These are phyloP conservation scores for Maudiozyma bulderi DNA, from an alignment of 805 yeast species.

Conservation along the genomic window DNA sequence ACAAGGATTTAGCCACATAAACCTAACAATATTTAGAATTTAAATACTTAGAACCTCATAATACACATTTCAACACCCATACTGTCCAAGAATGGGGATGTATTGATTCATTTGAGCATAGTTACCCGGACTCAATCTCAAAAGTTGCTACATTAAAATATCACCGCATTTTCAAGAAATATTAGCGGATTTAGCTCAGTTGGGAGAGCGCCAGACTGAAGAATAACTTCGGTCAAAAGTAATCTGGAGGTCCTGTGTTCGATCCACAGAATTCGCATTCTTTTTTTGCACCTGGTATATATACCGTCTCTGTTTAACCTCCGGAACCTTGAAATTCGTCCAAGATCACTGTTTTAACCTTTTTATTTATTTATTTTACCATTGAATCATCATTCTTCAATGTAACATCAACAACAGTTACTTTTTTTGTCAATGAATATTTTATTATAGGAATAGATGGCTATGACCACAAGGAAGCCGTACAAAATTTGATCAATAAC, in stretches of 20 bases:
- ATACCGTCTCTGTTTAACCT: not conserved
- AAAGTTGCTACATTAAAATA: not conserved
- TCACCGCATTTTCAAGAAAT: not conserved
- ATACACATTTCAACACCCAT: no score
- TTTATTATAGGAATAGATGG: not conserved
- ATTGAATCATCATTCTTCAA: not conserved
- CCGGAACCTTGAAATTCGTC: not conserved
- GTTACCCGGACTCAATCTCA: no score
- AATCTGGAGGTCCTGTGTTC: constrained; percentile 78
- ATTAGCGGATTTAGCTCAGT: constrained; percentile 35
- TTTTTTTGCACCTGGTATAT: constrained; percentile 10
- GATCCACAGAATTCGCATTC: constrained; percentile 66
- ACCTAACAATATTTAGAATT: no score
- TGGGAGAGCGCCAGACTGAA: constrained; percentile 39
- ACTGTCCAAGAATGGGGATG: no score
- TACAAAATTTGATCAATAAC: no score
- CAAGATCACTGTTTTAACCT: not conserved
- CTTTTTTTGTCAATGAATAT: not conserved
- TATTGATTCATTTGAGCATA: no score
- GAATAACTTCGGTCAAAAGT: constrained; percentile 11
- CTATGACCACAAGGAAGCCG: no score
- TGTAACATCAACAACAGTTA: not conserved
- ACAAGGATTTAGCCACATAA: no score
- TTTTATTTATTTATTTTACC: no score
- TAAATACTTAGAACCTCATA: no score